Evolutionary conservation across 768 basidiomycete genomes (phyloP).

Genomic region (Porpolomopsis calyptriformis): DNA sequence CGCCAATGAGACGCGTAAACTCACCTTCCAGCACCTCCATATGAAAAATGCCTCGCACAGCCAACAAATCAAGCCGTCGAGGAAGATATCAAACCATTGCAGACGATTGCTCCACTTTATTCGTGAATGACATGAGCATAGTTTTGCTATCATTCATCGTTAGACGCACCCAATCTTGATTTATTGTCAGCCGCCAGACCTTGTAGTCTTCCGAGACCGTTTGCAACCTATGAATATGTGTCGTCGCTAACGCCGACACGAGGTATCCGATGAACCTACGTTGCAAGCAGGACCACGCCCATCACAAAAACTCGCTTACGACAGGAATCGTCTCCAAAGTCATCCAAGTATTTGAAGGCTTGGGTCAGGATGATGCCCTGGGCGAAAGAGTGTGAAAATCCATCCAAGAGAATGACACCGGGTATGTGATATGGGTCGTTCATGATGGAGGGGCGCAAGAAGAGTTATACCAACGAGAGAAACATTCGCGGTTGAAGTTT

Average conservation of each 20-base stretch:
- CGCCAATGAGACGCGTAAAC: background rate
- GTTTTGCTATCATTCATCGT: background rate
- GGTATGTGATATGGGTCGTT: slow-evolving; percentile 19
- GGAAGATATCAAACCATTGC: slow-evolving; percentile 35
- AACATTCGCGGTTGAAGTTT: background rate
- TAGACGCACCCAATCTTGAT: slow-evolving; percentile 25
- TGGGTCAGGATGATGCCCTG: slow-evolving; percentile 34
- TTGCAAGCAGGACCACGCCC: slow-evolving; percentile 28
- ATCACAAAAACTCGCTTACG: slow-evolving; percentile 32
- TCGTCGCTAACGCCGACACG: background rate
- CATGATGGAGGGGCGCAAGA: slow-evolving; percentile 9
- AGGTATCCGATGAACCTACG: slow-evolving; percentile 23
- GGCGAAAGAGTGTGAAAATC: slow-evolving; percentile 37
- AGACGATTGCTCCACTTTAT: slow-evolving; percentile 28
- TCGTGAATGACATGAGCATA: background rate
- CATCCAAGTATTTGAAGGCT: slow-evolving; percentile 30
- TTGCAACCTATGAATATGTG: slow-evolving; percentile 22
- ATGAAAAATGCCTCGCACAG: slow-evolving; percentile 41
- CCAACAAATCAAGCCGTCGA: slow-evolving; percentile 37
- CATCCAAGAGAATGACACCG: slow-evolving; percentile 35
- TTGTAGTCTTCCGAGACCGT: slow-evolving; percentile 33
- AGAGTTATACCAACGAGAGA: background rate
- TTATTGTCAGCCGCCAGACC: slow-evolving; percentile 28
- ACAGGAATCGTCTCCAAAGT: slow-evolving; percentile 34
- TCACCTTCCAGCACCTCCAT: slow-evolving; percentile 41